Evolutionary conservation across 164 flowering plant species (phyloP).

Genomic region (Echeveria elegans): DNA sequence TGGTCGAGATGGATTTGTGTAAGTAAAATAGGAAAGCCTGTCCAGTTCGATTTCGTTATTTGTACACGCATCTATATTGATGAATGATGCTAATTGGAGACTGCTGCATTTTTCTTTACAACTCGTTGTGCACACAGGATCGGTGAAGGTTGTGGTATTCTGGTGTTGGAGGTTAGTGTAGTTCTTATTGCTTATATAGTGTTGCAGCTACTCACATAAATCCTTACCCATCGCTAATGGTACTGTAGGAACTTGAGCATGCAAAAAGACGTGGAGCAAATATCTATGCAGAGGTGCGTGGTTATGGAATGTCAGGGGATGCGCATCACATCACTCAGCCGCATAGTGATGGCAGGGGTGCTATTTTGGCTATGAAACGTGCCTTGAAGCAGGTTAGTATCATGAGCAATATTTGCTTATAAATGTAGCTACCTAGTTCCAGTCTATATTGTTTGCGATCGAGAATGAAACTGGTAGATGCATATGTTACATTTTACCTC

Average conservation of each 20-base stretch:
- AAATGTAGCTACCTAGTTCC: neutral
- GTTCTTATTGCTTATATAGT: neutral
- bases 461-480: no score
- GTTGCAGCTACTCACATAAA: neutral
- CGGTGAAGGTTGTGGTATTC: conserved; percentile 89
- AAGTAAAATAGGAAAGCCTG: conserved; percentile 23
- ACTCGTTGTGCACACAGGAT: conserved; percentile 44
- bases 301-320: conserved; percentile 99
- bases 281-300: conserved; percentile 88
- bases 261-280: conserved; percentile 81
- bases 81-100: conserved; percentile 6
- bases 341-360: conserved; percentile 15
- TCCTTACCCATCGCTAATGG: neutral
- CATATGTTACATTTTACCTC: no score
- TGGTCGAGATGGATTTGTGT: conserved; percentile 98
- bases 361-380: neutral
- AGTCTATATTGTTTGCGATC: neutral
- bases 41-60: no score
- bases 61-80: neutral
- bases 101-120: conserved; percentile 4
- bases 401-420: neutral
- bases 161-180: conserved; percentile 83
- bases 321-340: conserved; percentile 98
- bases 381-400: neutral
- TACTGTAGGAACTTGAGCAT: conserved; percentile 71